Evolutionary conservation across 2,329 filamentous ascomycete species (phyloP), one percentile per base, ranked within the genome.

Genomic region (Penicillium polonicum): DNA sequence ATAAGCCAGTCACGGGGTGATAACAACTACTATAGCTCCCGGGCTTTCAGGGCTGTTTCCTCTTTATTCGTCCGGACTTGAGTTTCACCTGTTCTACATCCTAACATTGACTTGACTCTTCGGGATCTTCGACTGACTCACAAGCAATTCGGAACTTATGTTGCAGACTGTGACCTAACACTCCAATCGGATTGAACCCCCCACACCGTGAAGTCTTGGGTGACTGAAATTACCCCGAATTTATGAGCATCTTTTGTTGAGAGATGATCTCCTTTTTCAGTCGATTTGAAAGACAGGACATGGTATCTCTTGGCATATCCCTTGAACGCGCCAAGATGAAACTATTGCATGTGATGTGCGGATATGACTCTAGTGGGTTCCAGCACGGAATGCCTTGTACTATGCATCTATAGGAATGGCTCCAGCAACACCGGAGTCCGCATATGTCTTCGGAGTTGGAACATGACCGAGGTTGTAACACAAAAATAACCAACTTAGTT

Each of bases 1-100:
- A 58, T 58, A 58, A 58, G 55, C 33, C n/a, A 33, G 51, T 58
- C 55, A 58, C 55, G 55, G 15, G 55, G 38, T 43, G 55, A 58
- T 58, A 58, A 57, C 50, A 7, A 48, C 13, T 19, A 9, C 49
- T 54, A 33, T 46, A 53, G 42, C 41, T 56, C 42, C 9, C 4
- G 42, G 15, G 2, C 23, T n/a, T 13, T 50, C 15, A n/a, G 41
- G 13, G 23, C 23, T n/a, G 13, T 42, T 19, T 25, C 15, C 10
- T 23, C 23, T 23, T 23, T 23, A 4, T 23, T 4, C 23, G 23
- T 23, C 23, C 4, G 23, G 23, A 42, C n/a, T 31, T 15, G n/a
- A 2, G 21, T 17, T 31, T n/a, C 17, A 12, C 21, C 4, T 13
- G 21, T 36, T 19, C n/a, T 21, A n/a, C 15, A 7, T 19, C 9